These are phyloP conservation scores for Morella rubra DNA, from an alignment of 306 rosid species.

Conservation along the genomic window DNA sequence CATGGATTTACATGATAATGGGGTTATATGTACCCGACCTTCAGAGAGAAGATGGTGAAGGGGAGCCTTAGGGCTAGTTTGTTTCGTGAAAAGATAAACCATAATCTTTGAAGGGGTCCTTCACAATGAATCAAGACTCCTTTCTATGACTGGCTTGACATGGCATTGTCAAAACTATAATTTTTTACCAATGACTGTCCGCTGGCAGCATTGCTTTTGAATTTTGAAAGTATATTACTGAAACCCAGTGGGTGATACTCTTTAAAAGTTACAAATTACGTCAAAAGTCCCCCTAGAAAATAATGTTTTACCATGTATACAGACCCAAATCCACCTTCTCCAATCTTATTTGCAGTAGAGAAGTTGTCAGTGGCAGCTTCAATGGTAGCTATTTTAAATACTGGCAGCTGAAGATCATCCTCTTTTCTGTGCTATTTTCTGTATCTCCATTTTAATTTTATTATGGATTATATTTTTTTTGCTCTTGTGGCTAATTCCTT, in stretches of 20 bases:
- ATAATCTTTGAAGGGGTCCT: neutral
- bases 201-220: too few species aligned
- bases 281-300: neutral
- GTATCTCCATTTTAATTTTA: too few species aligned
- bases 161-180: neutral
- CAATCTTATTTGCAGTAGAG: conserved; percentile 42
- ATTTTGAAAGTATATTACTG: too few species aligned
- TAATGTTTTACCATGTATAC: conserved; percentile 42
- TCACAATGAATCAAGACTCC: neutral
- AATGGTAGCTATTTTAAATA: conserved; percentile 34
- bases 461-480: too few species aligned
- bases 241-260: neutral
- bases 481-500: too few species aligned
- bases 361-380: conserved; percentile 48
- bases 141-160: neutral
- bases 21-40: neutral
- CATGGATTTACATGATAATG: conserved; percentile 3
- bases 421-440: too few species aligned
- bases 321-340: conserved; percentile 59
- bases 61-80: neutral
- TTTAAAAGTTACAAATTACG: neutral
- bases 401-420: conserved; percentile 32
- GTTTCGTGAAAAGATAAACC: neutral
- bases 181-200: too few species aligned
- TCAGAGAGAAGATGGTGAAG: neutral